Conservation (phyloP, 352 stramenopile species). For the Globisporangium irregulare region DNA sequence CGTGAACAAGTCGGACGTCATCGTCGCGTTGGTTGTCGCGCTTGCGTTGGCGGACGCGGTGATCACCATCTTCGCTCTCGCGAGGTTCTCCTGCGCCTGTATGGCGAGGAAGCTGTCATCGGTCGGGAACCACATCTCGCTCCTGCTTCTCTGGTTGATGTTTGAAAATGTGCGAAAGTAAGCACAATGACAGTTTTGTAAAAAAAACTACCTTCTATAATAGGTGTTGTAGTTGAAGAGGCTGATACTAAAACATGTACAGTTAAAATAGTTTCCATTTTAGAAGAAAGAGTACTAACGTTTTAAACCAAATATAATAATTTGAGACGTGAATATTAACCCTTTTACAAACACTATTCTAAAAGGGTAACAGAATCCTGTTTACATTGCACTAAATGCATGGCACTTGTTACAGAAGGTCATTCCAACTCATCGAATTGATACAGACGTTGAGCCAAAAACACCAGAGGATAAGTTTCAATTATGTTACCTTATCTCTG, state of each 20-base stretch:
- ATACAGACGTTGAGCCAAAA: no score
- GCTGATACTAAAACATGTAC: not conserved
- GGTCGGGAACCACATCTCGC: conserved; percentile 13
- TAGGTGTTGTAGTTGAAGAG: not conserved
- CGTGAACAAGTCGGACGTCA: not conserved
- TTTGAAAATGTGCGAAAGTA: not conserved
- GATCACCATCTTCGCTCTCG: not conserved
- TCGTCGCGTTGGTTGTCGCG: not conserved
- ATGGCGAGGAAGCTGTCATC: conserved; percentile 18
- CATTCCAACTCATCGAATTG: no score
- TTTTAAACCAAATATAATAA: not conserved
- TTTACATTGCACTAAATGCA: no score
- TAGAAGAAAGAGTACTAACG: not conserved
- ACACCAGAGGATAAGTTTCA: no score
- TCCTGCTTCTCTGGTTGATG: not conserved
- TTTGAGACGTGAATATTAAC: no score
- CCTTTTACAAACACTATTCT: no score
- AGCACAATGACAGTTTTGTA: not conserved
- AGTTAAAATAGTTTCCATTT: not conserved
- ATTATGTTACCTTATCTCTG: no score
- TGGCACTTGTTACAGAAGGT: no score
- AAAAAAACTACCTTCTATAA: not conserved
- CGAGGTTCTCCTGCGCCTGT: conserved; percentile 13
- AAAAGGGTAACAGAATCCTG: no score
- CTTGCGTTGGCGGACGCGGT: not conserved